Evolutionary conservation across 2,329 filamentous ascomycete species (phyloP).

Genomic region (Aspergillus sp.): DNA sequence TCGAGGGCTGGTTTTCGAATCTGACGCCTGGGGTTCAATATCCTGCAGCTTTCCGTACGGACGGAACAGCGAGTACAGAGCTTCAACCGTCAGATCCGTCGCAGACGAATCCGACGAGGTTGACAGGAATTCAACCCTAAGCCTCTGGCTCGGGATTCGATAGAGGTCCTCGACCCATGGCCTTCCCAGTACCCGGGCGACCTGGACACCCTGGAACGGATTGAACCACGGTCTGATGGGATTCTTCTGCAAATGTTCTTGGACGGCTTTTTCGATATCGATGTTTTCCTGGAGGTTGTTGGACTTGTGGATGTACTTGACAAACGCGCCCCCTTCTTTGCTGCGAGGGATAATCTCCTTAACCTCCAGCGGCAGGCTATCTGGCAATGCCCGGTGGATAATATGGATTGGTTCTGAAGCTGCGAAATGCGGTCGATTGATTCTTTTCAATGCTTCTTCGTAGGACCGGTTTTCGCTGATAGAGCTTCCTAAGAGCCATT

Average conservation of each 20-base stretch:
- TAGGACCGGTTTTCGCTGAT: constrained; percentile 39
- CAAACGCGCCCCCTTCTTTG: constrained; percentile 87
- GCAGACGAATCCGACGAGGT: constrained; percentile 61
- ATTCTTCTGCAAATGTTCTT: constrained; percentile 56
- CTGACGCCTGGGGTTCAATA: constrained; percentile 70
- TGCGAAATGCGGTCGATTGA: constrained; percentile 45
- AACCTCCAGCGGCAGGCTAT: constrained; percentile 57
- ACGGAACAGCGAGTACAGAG: constrained; percentile 76
- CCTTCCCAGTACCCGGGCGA: constrained; percentile 67
- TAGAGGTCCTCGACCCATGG: constrained; percentile 94
- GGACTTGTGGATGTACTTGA: constrained; percentile 64
- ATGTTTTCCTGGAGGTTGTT: constrained; percentile 32
- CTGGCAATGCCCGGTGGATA: constrained; percentile 55
- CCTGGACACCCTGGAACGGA: constrained; percentile 63
- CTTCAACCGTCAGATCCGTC: constrained; percentile 76
- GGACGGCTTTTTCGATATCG: constrained; percentile 55
- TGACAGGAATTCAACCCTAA: constrained; percentile 80
- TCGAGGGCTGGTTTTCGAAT: constrained; percentile 75
- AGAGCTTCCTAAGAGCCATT: constrained; percentile 51
- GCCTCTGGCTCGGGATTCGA: constrained; percentile 63
- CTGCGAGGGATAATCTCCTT: constrained; percentile 74
- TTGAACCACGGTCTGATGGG: constrained; percentile 86
- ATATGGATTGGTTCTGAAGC: constrained; percentile 50
- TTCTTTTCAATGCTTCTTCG: constrained; percentile 43
- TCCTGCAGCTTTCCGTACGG: constrained; percentile 85